Evolutionary conservation across 495 filamentous ascomycete genomes (phyloP).

Genomic region (Tuber indicum): DNA sequence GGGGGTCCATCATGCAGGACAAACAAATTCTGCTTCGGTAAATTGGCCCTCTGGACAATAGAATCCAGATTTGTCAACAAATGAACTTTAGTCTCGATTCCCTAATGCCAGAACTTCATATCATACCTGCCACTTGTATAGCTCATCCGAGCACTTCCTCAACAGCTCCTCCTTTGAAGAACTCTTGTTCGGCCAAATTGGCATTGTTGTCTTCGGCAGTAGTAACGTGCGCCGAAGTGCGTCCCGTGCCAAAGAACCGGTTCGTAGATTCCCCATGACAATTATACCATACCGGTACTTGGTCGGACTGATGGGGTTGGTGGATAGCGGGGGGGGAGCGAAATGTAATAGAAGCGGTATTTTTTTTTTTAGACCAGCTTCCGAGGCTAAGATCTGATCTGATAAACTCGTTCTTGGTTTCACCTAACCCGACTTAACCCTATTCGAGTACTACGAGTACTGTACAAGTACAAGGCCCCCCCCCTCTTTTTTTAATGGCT

Average conservation of each 20-base stretch:
- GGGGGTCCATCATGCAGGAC: slow-evolving; percentile 93
- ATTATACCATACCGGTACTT: background rate
- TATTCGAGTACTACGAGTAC: no score
- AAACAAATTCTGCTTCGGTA: slow-evolving; percentile 58
- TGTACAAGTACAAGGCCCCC: no score
- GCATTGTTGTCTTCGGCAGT: slow-evolving; percentile 46
- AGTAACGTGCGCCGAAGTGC: slow-evolving; percentile 42
- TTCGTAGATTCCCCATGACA: background rate
- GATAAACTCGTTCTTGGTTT: background rate
- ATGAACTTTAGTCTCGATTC: background rate
- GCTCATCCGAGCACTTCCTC: slow-evolving; percentile 70
- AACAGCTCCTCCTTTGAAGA: slow-evolving; percentile 51
- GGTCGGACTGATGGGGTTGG: background rate
- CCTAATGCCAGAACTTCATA: slow-evolving; percentile 15
- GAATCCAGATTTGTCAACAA: slow-evolving; percentile 1
- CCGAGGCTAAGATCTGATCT: slow-evolving; percentile 24
- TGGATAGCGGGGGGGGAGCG: background rate
- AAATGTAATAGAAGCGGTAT: background rate
- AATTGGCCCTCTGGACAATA: slow-evolving; percentile 37
- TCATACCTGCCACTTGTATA: slow-evolving; percentile 78
- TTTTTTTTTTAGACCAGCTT: slow-evolving; percentile 7
- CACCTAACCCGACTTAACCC: background rate
- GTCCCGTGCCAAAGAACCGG: slow-evolving; percentile 9
- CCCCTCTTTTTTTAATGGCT: no score
- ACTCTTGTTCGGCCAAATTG: slow-evolving; percentile 46